Percentiles rank a stretch among this genome's conserved stretches.
phyloP scores from a whole-genome alignment of 805 yeast genomes.

The Yamadazyma philogaea region DNA sequence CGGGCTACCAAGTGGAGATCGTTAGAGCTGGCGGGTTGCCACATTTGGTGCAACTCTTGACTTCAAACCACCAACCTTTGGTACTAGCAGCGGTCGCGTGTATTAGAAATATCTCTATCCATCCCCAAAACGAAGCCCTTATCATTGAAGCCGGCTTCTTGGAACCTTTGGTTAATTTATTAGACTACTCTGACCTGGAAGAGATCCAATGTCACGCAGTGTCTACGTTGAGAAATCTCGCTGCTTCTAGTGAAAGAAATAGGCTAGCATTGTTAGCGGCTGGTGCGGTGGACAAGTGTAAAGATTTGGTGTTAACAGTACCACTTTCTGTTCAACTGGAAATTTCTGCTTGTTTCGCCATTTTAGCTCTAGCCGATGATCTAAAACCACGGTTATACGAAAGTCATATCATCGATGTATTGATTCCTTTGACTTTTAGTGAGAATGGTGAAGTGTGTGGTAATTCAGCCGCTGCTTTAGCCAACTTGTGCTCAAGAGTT shows the following conservation, averaged over 20 bases:
- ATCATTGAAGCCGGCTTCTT: constrained; percentile 96
- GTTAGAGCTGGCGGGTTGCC: constrained; percentile 95
- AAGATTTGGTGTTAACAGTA: constrained; percentile 76
- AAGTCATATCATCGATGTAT: constrained; percentile 79
- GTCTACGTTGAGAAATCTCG: constrained; percentile 90
- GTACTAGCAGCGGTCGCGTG: constrained; percentile 98
- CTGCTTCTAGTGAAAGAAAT: constrained; percentile 92
- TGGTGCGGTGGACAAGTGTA: constrained; percentile 92
- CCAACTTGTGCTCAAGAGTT: constrained; percentile 90
- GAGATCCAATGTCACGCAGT: constrained; percentile 99
- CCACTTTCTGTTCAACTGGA: constrained; percentile 95
- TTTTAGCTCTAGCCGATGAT: constrained; percentile 93
- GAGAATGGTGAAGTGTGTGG: constrained; percentile 94
- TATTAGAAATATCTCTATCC: constrained; percentile 93
- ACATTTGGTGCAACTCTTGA: constrained; percentile 83
- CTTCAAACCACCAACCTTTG: constrained; percentile 86
- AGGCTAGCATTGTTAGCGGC: constrained; percentile 89
- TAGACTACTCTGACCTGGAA: constrained; percentile 83
- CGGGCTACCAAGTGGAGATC: constrained; percentile 91
- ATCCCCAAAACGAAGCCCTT: constrained; percentile 91
- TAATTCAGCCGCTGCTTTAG: constrained; percentile 96
- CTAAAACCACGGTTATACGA: constrained; percentile 80
- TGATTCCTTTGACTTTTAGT: constrained; percentile 87
- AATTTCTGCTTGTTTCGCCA: constrained; percentile 95
- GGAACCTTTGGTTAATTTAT: constrained; percentile 80